A percentile compares a stretch with the other conserved stretches of the same genome.
Conservation (phyloP, 2,329 filamentous ascomycete species). For the Delphinella strobiligena region DNA sequence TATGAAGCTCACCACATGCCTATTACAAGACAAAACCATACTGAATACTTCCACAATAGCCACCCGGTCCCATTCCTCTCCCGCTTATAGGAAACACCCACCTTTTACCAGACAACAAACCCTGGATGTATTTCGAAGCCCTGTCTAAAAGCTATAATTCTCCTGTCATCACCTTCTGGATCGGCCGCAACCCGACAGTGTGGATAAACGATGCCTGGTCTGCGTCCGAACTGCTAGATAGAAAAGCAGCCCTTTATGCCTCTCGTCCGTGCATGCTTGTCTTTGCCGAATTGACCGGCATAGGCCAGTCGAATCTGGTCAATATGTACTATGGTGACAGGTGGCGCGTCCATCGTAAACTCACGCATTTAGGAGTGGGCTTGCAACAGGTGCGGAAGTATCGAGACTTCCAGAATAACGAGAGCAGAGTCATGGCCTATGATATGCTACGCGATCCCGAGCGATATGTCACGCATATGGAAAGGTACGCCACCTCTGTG, state of each 20-base stretch:
- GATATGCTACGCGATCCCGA: slow-evolving; percentile 33
- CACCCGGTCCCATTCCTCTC: slow-evolving; percentile 34
- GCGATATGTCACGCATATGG: slow-evolving; percentile 41
- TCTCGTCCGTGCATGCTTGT: slow-evolving; percentile 33
- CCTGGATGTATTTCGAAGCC: slow-evolving; percentile 31
- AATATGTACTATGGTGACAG: slow-evolving; percentile 30
- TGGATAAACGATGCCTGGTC: slow-evolving; percentile 34
- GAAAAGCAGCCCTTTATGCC: slow-evolving; percentile 33
- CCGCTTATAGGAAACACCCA: slow-evolving; percentile 33
- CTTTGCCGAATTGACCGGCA: slow-evolving; percentile 21
- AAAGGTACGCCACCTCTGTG: slow-evolving; percentile 42
- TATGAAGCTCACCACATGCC: slow-evolving; percentile 1
- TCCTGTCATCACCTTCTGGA: slow-evolving; percentile 38
- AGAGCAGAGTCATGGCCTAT: slow-evolving; percentile 44
- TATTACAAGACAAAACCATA: not conserved
- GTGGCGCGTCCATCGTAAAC: slow-evolving; percentile 33
- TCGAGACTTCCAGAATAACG: slow-evolving; percentile 44
- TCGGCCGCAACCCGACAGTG: slow-evolving; percentile 33
- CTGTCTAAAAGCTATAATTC: slow-evolving; percentile 31
- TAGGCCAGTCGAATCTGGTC: slow-evolving; percentile 23
- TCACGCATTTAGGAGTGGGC: slow-evolving; percentile 42
- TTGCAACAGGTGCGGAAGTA: slow-evolving; percentile 44
- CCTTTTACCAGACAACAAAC: slow-evolving; percentile 22
- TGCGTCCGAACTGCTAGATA: slow-evolving; percentile 34
- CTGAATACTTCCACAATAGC: slow-evolving; percentile 15